These are phyloP conservation scores for Calophaca sinica DNA, from an alignment of 306 rosid species.

Conservation along the genomic window DNA sequence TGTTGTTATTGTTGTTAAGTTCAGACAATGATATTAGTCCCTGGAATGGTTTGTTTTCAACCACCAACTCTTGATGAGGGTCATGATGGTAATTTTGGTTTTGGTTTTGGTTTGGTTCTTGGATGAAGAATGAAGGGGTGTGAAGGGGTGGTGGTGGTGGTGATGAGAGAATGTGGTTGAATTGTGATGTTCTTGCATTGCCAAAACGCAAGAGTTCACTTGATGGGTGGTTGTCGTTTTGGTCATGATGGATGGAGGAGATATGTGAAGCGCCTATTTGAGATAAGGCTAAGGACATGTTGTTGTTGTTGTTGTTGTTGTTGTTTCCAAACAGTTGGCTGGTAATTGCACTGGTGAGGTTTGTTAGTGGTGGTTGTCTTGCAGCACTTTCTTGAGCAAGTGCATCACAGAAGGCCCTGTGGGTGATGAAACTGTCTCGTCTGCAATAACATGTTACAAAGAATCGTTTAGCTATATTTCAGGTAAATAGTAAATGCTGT, in stretches of 20 bases:
- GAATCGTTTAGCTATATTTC: too few species aligned
- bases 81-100: constrained; percentile 52
- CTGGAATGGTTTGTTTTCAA: constrained; percentile 53
- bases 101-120: constrained; percentile 43
- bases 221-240: constrained; percentile 17
- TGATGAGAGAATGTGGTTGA: constrained; percentile 58
- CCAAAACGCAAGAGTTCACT: constrained; percentile 57
- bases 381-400: constrained; percentile 54
- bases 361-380: constrained; percentile 48
- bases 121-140: constrained; percentile 39
- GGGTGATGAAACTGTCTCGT: constrained; percentile 58
- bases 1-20: constrained; percentile 34
- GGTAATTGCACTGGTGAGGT: background rate
- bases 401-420: constrained; percentile 62
- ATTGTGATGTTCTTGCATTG: constrained; percentile 29
- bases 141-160: constrained; percentile 42
- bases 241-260: constrained; percentile 52
- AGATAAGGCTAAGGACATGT: constrained; percentile 56
- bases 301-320: constrained; percentile 42
- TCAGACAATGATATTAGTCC: constrained; percentile 62
- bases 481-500: too few species aligned
- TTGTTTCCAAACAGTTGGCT: constrained; percentile 55
- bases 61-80: constrained; percentile 35
- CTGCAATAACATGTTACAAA: constrained; percentile 32
- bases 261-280: constrained; percentile 50